A percentile compares a stretch with the other conserved stretches of the same genome.
Conservation (phyloP, 1,284 basidiomycete genomes). For the Moesziomyces globuligerus region DNA sequence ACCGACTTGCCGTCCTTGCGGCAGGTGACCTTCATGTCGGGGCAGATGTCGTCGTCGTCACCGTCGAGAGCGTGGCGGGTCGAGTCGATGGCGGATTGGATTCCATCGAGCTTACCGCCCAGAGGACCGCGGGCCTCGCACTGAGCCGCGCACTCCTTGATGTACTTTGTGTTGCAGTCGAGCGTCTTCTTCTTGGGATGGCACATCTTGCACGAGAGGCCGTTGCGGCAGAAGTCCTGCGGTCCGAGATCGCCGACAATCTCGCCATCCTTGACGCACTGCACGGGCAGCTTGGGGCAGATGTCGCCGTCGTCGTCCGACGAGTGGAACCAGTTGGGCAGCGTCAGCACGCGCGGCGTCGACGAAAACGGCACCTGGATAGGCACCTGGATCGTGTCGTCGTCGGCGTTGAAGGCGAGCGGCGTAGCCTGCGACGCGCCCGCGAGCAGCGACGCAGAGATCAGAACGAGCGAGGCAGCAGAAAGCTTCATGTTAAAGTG, state of each 20-base stretch:
- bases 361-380: constrained; percentile 45
- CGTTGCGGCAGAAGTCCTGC: constrained; percentile 39
- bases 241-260: constrained; percentile 45
- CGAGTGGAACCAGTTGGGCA: constrained; percentile 45
- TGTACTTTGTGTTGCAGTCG: constrained; percentile 51
- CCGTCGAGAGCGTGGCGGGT: constrained; percentile 5
- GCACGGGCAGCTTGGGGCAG: constrained; percentile 40
- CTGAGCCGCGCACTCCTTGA: constrained; percentile 32
- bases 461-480: constrained; percentile 17
- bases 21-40: constrained; percentile 48
- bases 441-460: constrained; percentile 26
- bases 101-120: constrained; percentile 24
- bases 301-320: constrained; percentile 33
- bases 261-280: constrained; percentile 44
- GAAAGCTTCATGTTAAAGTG: constrained; percentile 33
- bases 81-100: constrained; percentile 2
- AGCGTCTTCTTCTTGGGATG: constrained; percentile 42
- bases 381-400: constrained; percentile 39
- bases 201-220: constrained; percentile 29
- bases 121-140: constrained; percentile 48
- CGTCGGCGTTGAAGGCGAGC: constrained; percentile 32
- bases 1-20: constrained; percentile 46
- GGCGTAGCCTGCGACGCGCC: constrained; percentile 15
- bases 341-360: constrained; percentile 22
- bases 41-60: constrained; percentile 50